phyloP scores from a whole-genome alignment of 2,329 filamentous ascomycete species.

The Alternaria angustiovoidea region DNA sequence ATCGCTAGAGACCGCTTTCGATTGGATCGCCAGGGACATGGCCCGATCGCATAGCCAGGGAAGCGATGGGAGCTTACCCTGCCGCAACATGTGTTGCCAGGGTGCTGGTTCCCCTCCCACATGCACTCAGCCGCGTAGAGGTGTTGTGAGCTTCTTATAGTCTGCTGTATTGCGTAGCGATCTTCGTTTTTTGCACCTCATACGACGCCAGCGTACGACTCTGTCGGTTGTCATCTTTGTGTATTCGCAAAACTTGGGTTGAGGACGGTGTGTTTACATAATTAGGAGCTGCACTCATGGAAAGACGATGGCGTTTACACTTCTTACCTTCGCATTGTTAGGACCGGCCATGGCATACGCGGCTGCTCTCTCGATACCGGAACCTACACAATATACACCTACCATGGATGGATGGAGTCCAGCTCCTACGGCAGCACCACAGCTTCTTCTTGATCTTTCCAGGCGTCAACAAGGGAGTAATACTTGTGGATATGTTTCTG shows the following conservation, averaged over 20 bases:
- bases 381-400: conserved; percentile 37
- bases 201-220: background rate
- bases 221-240: background rate
- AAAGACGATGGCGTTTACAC: conserved; percentile 34
- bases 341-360: conserved; percentile 35
- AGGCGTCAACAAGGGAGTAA: conserved; percentile 32
- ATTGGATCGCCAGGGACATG: conserved; percentile 31
- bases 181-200: conserved; percentile 12
- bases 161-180: conserved; percentile 20
- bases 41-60: conserved; percentile 25
- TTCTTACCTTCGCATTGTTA: conserved; percentile 38
- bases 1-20: conserved; percentile 14
- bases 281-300: conserved; percentile 19
- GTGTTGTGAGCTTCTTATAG: conserved; percentile 20
- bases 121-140: conserved; percentile 24
- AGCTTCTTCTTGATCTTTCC: conserved; percentile 35
- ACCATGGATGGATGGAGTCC: conserved; percentile 41
- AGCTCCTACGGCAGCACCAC: conserved; percentile 40
- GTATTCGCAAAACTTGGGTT: background rate
- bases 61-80: conserved; percentile 25
- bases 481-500: conserved; percentile 45
- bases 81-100: conserved; percentile 16
- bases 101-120: conserved; percentile 11
- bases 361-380: conserved; percentile 39
- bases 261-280: background rate